These are phyloP conservation scores for Alternaria solani DNA, from an alignment of 2,329 filamentous ascomycete species.

Conservation along the genomic window DNA sequence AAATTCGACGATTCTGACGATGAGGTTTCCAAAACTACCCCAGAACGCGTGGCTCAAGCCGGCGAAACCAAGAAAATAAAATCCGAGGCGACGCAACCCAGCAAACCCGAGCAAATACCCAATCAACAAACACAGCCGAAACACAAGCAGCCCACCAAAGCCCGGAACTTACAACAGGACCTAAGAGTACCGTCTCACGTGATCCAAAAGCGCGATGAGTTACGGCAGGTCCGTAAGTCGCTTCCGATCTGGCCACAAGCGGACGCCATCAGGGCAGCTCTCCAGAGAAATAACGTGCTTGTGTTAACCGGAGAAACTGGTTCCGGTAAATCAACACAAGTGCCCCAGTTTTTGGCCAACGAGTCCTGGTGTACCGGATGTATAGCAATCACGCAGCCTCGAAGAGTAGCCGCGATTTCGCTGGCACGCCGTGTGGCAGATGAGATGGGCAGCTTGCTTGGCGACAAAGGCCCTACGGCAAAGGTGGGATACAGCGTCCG, in stretches of 20 bases:
- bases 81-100: background rate
- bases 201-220: conserved; percentile 56
- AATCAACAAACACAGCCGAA: conserved; percentile 4
- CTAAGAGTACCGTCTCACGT: conserved; percentile 34
- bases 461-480: conserved; percentile 64
- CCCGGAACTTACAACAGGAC: conserved; percentile 8
- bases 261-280: conserved; percentile 70
- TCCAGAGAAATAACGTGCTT: conserved; percentile 75
- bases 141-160: conserved; percentile 6
- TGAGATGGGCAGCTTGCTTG: conserved; percentile 75
- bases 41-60: background rate
- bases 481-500: conserved; percentile 92
- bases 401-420: conserved; percentile 91
- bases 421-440: conserved; percentile 86
- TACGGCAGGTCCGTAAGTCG: conserved; percentile 65
- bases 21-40: conserved; percentile 5
- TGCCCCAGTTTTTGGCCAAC: conserved; percentile 84
- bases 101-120: conserved; percentile 4
- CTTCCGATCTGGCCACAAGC: conserved; percentile 83
- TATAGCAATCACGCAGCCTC: conserved; percentile 92
- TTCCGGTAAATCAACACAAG: conserved; percentile 95
- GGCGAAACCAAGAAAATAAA: background rate
- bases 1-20: conserved; percentile 25
- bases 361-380: conserved; percentile 81
- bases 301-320: conserved; percentile 93